Percentiles rank a stretch among this genome's conserved stretches.
These are phyloP conservation scores for Mycena albidolilacea DNA, from an alignment of 768 basidiomycete genomes.

Conservation along the genomic window DNA sequence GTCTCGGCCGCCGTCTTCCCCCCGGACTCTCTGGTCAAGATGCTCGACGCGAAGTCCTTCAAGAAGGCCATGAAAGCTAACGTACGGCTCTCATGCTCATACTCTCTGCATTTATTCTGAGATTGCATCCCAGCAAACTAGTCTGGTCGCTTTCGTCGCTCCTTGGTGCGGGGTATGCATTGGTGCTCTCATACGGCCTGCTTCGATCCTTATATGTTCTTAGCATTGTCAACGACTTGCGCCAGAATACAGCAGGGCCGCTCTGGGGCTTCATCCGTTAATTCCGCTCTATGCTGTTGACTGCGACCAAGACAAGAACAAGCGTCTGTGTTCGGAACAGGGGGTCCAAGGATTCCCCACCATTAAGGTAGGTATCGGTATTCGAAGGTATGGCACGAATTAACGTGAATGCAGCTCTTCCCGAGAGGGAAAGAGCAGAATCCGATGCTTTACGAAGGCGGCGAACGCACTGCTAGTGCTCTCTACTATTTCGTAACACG, in stretches of 20 bases:
- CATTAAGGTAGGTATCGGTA: conserved; percentile 71
- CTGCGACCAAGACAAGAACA: conserved; percentile 89
- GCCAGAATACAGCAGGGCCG: conserved; percentile 90
- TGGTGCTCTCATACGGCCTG: neutral
- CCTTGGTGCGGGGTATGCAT: conserved; percentile 87
- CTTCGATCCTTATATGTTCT: conserved; percentile 14
- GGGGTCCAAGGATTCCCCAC: conserved; percentile 94
- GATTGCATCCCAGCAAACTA: conserved; percentile 67
- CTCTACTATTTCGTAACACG: conserved; percentile 84
- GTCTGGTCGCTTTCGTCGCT: conserved; percentile 92
- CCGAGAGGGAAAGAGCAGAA: conserved; percentile 79
- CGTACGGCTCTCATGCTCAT: conserved; percentile 59
- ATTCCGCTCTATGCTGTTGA: conserved; percentile 95
- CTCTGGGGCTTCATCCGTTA: conserved; percentile 82
- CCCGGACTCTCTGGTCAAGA: conserved; percentile 75
- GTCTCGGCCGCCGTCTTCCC: conserved; percentile 65
- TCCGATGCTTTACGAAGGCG: conserved; percentile 75
- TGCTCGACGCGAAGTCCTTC: conserved; percentile 79
- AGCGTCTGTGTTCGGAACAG: conserved; percentile 86
- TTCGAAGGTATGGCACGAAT: conserved; percentile 3
- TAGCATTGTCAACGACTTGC: conserved; percentile 90
- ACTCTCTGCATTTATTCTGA: neutral
- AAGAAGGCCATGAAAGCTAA: conserved; percentile 81
- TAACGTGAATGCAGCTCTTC: conserved; percentile 67
- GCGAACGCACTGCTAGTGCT: conserved; percentile 78